Evolutionary conservation across 2,329 filamentous ascomycete species (phyloP), one percentile per base, ranked within the genome.

Genomic region (Xylaria sp.): DNA sequence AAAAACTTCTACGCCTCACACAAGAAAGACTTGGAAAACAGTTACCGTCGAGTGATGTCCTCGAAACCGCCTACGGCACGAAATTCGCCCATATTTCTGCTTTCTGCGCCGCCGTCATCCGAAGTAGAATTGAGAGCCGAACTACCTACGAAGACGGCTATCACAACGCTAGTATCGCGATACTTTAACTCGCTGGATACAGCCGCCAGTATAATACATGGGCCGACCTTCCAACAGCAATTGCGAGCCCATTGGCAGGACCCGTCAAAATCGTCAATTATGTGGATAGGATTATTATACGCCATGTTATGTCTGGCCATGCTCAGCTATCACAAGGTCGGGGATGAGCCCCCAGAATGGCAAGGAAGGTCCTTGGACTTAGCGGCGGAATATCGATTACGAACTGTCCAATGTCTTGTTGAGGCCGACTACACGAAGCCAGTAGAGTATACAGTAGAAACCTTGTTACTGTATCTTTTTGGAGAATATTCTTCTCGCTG

Each of bases 1-100:
- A 96, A 94, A 74, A 94, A 90, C 69, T 97, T 95, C 78, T 98
- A 96, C 72, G 79, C 80, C 17, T 87, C 84, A 37, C 92, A 97
- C 78, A 96, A 95, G 76, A 94, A 95, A 73, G 93, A 97, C 68
- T 84, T 94, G 63, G 92, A 96, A 73, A 89, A 88, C 61, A 93
- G 94, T 70, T 88, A 92, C 69, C 88, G 91, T 70, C 90, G 88
- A 70, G 88, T 96, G 54, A 85, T 89, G 74, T 86, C 87, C 46
- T 87, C 87, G 40, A 92, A 90, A 70, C 83, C 88, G 15, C 79
- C 79, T 28, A 79, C 81, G 2, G 83, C 85, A 28, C 80, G 79
- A 38, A 87, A 88, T 61, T 91, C 90, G 1, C 91, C 91, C 1
- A 89, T 91, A 0, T 89, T 97, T 67, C 80, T 98, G 9, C 89